phyloP scores from a whole-genome alignment of 192 early-diverging fungal genomes.

The Fimicolochytrium jonesii region DNA sequence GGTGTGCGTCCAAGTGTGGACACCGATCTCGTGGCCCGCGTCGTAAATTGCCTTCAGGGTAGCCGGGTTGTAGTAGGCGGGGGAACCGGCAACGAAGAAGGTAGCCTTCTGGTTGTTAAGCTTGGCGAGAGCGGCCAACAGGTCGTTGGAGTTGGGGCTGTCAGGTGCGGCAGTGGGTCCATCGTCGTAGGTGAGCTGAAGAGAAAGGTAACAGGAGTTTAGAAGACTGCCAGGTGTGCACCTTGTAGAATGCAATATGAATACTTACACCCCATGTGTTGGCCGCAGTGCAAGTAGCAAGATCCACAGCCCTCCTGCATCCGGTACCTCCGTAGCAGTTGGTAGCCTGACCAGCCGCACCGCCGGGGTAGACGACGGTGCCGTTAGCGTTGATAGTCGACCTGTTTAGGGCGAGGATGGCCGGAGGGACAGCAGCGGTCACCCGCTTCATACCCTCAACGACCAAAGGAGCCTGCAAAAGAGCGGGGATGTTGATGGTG shows the following conservation, averaged over 20 bases:
- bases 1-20: conserved; percentile 48
- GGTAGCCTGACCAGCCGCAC: background rate
- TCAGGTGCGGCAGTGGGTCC: conserved; percentile 22
- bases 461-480: conserved; percentile 10
- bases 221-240: too few species aligned
- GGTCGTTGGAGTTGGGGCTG: background rate
- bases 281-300: conserved; percentile 10
- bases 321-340: conserved; percentile 28
- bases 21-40: conserved; percentile 39
- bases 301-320: conserved; percentile 17
- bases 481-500: conserved; percentile 6
- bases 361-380: conserved; percentile 6
- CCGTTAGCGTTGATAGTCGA: background rate
- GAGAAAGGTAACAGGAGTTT: too few species aligned
- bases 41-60: conserved; percentile 14
- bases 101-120: conserved; percentile 19
- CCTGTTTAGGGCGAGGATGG: background rate
- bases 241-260: too few species aligned
- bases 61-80: conserved; percentile 19
- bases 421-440: conserved; percentile 1
- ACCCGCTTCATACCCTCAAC: background rate
- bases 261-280: conserved; percentile 26
- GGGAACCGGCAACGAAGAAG: conserved; percentile 27
- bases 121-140: background rate
- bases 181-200: conserved; percentile 32